Evolutionary conservation across 192 early-diverging fungal species (phyloP), one percentile per base, ranked within the genome.

Genomic region (Dispira simplex): DNA sequence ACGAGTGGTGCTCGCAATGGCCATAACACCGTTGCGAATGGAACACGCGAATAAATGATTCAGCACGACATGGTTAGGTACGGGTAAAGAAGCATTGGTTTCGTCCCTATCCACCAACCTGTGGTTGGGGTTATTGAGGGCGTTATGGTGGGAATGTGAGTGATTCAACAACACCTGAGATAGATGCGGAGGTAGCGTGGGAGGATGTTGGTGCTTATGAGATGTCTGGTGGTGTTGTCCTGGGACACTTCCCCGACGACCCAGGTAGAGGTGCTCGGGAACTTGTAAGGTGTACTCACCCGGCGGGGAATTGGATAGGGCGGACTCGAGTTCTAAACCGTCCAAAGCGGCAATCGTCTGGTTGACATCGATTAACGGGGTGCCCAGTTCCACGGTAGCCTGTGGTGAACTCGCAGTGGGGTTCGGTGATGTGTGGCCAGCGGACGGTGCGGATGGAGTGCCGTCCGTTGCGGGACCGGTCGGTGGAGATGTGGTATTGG

Each of bases 1-100:
- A 62, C 95, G 81, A 43, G 89, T 82, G 12, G 96, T 97, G 27
- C 81, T 83, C 28, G 86, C 86, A 46, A 98, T 77, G 14, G 94
- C 94, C 89, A 98, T 90, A 18, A 98, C 94, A 16, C 92, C 90
- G 64, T 97, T 91, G 64, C 89, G 83, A 59, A 98, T 97, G 12
- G 88, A 90, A 68, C 90, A 95, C 8, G 95, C 94, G 70, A 96
- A 97, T 48, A 98, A 73, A 70, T 98, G 95, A 69, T 97, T 97
- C 63, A 98, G 70, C 25, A 86, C 87, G 13, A 96, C 95, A 67
- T 94, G 90, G 64, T 90, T 91, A 10, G 95, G 95, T 23, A 90
- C 87, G 0, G 90, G 90, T 14, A 98, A 70, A 8, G 87, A 76
- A 9, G 73, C 73, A 66, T 85, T 87, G 0, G 81, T 75, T 69